Conservation (phyloP, 2,329 filamentous ascomycete genomes). For the Xylariaceae sp. region DNA sequence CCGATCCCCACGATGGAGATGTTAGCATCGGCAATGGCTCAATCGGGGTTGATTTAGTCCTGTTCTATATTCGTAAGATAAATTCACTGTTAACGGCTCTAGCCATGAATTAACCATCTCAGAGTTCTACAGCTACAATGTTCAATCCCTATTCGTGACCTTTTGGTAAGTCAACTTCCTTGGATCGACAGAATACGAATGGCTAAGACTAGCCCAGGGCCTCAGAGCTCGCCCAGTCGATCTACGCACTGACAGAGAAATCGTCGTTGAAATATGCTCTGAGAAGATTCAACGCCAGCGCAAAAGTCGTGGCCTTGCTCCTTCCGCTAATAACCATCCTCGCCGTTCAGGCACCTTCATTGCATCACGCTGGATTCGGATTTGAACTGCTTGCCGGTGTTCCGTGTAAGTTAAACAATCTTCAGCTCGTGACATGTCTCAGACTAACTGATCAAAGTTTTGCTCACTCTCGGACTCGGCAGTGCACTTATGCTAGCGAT, state of each 20-base stretch:
- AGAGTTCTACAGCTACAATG: constrained; percentile 24
- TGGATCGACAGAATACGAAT: neutral
- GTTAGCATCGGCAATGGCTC: constrained; percentile 23
- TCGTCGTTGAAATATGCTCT: constrained; percentile 9
- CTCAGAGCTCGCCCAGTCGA: constrained; percentile 20
- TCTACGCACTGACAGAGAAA: constrained; percentile 12
- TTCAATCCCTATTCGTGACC: constrained; percentile 21
- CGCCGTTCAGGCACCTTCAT: constrained; percentile 12
- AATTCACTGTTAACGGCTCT: neutral
- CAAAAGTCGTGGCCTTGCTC: constrained; percentile 18
- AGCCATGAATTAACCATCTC: neutral
- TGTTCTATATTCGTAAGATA: constrained; percentile 24
- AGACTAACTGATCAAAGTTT: constrained; percentile 10
- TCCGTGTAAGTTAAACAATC: constrained; percentile 16
- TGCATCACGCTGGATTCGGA: constrained; percentile 8
- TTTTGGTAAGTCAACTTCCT: constrained; percentile 18
- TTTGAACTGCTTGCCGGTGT: constrained; percentile 21
- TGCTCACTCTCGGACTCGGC: constrained; percentile 16
- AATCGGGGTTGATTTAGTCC: constrained; percentile 20
- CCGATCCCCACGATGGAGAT: constrained; percentile 18
- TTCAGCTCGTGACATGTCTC: neutral
- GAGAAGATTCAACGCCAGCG: constrained; percentile 18
- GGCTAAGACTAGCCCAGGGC: constrained; percentile 7
- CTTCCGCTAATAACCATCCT: constrained; percentile 20
- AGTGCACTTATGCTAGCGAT: constrained; percentile 15